phyloP scores from a whole-genome alignment of 257 asterid genomes.

The Solanum chiquidenum region DNA sequence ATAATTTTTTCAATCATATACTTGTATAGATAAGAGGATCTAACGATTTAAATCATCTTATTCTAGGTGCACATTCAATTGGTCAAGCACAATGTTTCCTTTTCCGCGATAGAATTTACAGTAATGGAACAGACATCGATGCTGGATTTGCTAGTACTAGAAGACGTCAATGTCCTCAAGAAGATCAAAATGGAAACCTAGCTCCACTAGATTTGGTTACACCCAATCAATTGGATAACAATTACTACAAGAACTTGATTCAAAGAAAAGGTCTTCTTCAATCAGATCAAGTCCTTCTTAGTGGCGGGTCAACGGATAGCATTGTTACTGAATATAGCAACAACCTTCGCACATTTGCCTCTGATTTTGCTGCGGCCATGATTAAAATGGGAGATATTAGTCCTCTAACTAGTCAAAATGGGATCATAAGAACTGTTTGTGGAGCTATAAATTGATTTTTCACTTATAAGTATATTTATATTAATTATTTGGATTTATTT shows the following conservation, averaged over 20 bases:
- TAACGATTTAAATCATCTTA: too few relatives aligned
- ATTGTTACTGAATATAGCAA: not conserved
- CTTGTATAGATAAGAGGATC: too few relatives aligned
- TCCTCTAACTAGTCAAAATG: not conserved
- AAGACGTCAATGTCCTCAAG: not conserved
- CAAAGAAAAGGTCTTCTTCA: not conserved
- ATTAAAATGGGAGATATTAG: not conserved
- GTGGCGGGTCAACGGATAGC: not conserved
- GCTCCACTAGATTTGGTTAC: conserved; percentile 42
- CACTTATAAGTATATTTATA: not conserved
- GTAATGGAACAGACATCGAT: conserved; percentile 30
- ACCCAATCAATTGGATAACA: conserved; percentile 1
- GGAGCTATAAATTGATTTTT: not conserved
- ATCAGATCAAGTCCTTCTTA: not conserved
- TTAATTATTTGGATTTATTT: too few relatives aligned
- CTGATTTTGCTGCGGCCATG: not conserved
- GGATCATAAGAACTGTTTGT: not conserved
- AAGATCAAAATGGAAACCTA: conserved; percentile 17
- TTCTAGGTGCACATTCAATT: not conserved
- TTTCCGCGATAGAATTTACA: conserved; percentile 24
- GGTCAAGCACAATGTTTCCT: not conserved
- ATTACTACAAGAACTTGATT: too few relatives aligned
- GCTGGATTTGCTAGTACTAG: conserved; percentile 22
- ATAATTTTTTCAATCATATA: too few relatives aligned
- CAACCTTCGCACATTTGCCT: not conserved